phyloP scores from a whole-genome alignment of 2,329 filamentous ascomycete species.

The Huntiella savannae region DNA sequence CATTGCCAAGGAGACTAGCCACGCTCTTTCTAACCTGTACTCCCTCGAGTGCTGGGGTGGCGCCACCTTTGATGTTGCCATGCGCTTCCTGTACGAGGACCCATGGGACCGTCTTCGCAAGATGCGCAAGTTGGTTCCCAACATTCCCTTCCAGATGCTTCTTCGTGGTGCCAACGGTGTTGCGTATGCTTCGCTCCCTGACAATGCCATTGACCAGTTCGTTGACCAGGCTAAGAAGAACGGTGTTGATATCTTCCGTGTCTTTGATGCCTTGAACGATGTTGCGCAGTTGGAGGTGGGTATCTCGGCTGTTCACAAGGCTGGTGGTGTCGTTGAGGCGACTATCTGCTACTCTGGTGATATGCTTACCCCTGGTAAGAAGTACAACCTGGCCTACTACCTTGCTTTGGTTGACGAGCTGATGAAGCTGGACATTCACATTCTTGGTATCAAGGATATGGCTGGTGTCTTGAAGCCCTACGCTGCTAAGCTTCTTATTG shows the following conservation, averaged over 20 bases:
- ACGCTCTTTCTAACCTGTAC: conserved; percentile 82
- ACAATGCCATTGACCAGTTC: conserved; percentile 97
- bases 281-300: conserved; percentile 91
- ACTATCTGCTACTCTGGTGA: conserved; percentile 69
- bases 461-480: conserved; percentile 93
- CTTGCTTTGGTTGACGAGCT: conserved; percentile 78
- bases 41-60: conserved; percentile 96
- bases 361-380: conserved; percentile 72
- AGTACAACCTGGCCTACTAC: conserved; percentile 97
- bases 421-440: conserved; percentile 69
- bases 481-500: conserved; percentile 72
- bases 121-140: conserved; percentile 89
- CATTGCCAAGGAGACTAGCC: conserved; percentile 90
- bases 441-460: conserved; percentile 93
- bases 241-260: conserved; percentile 95
- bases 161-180: conserved; percentile 96
- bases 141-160: conserved; percentile 99
- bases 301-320: conserved; percentile 92
- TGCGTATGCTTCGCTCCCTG: conserved; percentile 84
- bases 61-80: conserved; percentile 94
- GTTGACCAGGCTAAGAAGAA: conserved; percentile 97
- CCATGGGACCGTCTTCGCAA: conserved; percentile 93
- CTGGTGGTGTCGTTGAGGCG: conserved; percentile 81
- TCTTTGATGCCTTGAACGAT: conserved; percentile 95
- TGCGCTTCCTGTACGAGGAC: conserved; percentile 98